Conservation (phyloP, 2,329 filamentous ascomycete genomes). For the Ophiocordyceps camponoti-floridani region DNA sequence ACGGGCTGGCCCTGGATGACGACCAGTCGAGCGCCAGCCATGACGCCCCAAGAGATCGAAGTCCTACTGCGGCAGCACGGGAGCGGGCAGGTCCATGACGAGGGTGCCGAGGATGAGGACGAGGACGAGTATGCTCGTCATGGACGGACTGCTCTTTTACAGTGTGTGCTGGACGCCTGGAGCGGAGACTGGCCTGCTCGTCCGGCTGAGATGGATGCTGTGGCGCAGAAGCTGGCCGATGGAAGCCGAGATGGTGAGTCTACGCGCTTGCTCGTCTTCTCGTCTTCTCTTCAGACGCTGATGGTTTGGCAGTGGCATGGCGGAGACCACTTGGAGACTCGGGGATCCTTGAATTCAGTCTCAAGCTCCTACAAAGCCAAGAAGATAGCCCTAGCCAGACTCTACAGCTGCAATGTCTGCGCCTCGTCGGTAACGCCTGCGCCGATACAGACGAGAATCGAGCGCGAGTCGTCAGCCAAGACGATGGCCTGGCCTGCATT, state of each 20-base stretch:
- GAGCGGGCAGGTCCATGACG: constrained; percentile 9
- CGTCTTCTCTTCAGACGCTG: background rate
- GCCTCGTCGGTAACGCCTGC: constrained; percentile 43
- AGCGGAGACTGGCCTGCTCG: constrained; percentile 21
- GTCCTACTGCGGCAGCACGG: constrained; percentile 16
- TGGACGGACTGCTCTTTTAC: constrained; percentile 14
- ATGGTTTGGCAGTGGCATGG: constrained; percentile 28
- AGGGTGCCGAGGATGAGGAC: constrained; percentile 11
- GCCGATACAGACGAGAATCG: constrained; percentile 47
- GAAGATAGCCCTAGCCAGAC: constrained; percentile 18
- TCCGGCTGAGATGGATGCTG: constrained; percentile 22
- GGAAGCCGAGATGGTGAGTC: constrained; percentile 33
- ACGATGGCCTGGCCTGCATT: constrained; percentile 24
- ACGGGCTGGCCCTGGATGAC: background rate
- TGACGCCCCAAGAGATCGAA: constrained; percentile 20
- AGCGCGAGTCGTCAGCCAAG: constrained; percentile 30
- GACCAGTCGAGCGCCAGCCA: constrained; percentile 2
- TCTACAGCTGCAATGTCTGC: constrained; percentile 35
- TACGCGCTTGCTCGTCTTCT: background rate
- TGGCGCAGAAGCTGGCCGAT: constrained; percentile 35
- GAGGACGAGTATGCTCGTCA: constrained; percentile 4
- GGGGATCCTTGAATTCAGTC: constrained; percentile 36
- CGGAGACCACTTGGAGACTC: constrained; percentile 37
- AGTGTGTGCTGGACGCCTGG: constrained; percentile 19
- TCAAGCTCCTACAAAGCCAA: constrained; percentile 24